phyloP scores from a whole-genome alignment of 768 basidiomycete genomes.

The Russula sp. region DNA sequence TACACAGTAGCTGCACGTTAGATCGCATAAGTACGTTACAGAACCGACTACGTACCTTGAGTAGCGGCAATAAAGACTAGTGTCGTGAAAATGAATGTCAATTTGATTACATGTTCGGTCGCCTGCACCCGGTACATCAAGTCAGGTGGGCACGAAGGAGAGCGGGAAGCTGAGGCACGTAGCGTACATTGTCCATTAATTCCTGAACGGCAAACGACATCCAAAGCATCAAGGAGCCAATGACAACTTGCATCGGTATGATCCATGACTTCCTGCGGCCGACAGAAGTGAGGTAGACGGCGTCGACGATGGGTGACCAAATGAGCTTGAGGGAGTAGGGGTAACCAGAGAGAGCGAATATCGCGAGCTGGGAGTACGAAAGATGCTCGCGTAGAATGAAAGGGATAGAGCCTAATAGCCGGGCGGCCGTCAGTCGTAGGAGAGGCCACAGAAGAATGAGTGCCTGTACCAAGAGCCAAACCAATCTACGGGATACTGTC shows the following conservation, averaged over 20 bases:
- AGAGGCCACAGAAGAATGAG: not conserved
- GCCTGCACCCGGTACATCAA: constrained; percentile 47
- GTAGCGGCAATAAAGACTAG: constrained; percentile 96
- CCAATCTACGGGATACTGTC: constrained; percentile 49
- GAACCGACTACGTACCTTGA: constrained; percentile 57
- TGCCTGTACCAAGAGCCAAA: constrained; percentile 69
- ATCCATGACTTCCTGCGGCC: constrained; percentile 99
- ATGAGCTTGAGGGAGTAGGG: constrained; percentile 95
- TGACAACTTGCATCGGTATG: constrained; percentile 90
- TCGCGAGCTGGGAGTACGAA: constrained; percentile 93
- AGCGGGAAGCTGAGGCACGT: constrained; percentile 26
- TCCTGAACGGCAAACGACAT: constrained; percentile 69
- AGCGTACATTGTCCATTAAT: constrained; percentile 74
- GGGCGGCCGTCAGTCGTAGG: not conserved
- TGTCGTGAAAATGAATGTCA: constrained; percentile 81
- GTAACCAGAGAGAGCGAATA: constrained; percentile 89
- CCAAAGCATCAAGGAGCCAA: constrained; percentile 77
- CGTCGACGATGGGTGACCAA: constrained; percentile 97
- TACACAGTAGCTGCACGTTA: constrained; percentile 31
- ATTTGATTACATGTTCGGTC: constrained; percentile 63
- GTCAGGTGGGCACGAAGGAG: not conserved
- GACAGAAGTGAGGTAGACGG: constrained; percentile 69
- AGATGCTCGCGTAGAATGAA: constrained; percentile 93
- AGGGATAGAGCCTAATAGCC: constrained; percentile 75
- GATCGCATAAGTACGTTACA: constrained; percentile 1